Percentiles rank a stretch among this genome's conserved stretches.
Evolutionary conservation across 2,329 filamentous ascomycete genomes (phyloP).

Genomic region (Aspergillus novofumigatus): DNA sequence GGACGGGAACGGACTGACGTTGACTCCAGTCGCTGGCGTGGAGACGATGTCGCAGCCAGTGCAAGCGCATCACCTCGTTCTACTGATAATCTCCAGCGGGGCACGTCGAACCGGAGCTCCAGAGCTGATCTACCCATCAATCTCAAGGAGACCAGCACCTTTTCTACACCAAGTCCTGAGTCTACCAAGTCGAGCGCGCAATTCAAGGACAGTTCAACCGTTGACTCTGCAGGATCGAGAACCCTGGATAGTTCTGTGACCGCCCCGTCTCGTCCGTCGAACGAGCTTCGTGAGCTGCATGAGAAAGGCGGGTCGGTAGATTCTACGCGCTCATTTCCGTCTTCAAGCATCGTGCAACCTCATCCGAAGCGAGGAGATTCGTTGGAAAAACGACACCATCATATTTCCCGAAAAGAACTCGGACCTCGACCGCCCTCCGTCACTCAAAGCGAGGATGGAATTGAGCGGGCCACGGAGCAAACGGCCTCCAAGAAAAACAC

Average conservation of each 20-base stretch:
- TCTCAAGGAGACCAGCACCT: slow-evolving; percentile 38
- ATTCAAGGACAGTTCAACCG: slow-evolving; percentile 30
- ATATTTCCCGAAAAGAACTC: slow-evolving; percentile 64
- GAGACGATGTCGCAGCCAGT: slow-evolving; percentile 22
- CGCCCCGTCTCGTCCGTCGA: slow-evolving; percentile 50
- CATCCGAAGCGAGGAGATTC: slow-evolving; percentile 59
- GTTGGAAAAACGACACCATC: slow-evolving; percentile 47
- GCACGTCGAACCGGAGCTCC: slow-evolving; percentile 56
- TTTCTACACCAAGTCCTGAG: slow-evolving; percentile 33
- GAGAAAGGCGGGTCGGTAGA: slow-evolving; percentile 48
- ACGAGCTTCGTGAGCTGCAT: slow-evolving; percentile 52
- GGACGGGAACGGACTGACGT: slow-evolving; percentile 58
- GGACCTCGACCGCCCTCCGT: slow-evolving; percentile 29
- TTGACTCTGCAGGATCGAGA: slow-evolving; percentile 27
- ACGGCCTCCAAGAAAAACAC: slow-evolving; percentile 38
- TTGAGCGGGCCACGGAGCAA: slow-evolving; percentile 28
- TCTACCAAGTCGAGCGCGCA: slow-evolving; percentile 20
- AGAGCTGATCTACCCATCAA: slow-evolving; percentile 38
- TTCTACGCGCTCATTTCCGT: slow-evolving; percentile 31
- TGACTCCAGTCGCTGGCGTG: slow-evolving; percentile 25
- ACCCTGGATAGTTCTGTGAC: slow-evolving; percentile 24
- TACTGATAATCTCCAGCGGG: slow-evolving; percentile 44
- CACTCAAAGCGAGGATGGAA: slow-evolving; percentile 32
- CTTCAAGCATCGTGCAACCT: slow-evolving; percentile 30
- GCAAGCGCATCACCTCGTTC: slow-evolving; percentile 17